A percentile compares a stretch with the other conserved stretches of the same genome.
Evolutionary conservation across 2,329 filamentous ascomycete genomes (phyloP).

Genomic region (Thelonectria blattea): DNA sequence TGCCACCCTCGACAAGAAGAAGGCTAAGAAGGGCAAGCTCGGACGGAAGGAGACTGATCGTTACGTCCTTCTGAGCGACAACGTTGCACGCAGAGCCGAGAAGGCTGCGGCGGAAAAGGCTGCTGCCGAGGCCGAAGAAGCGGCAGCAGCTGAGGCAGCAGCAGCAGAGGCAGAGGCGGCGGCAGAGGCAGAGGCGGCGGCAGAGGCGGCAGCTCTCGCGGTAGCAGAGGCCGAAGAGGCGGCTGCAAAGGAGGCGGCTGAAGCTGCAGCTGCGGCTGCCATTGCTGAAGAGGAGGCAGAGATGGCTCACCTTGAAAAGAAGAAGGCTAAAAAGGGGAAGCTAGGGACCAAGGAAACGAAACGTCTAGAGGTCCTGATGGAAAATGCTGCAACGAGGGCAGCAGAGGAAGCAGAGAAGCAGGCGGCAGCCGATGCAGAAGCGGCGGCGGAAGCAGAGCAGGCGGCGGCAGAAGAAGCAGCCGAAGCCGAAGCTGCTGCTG

Average conservation of each 20-base stretch:
- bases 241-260: slow-evolving; percentile 13
- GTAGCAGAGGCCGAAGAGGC: slow-evolving; percentile 35
- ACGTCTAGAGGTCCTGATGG: slow-evolving; percentile 23
- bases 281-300: slow-evolving; percentile 30
- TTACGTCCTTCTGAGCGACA: slow-evolving; percentile 25
- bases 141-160: slow-evolving; percentile 39
- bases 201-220: slow-evolving; percentile 20
- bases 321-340: slow-evolving; percentile 33
- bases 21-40: slow-evolving; percentile 28
- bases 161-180: slow-evolving; percentile 37
- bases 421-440: slow-evolving; percentile 37
- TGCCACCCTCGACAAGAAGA: slow-evolving; percentile 26
- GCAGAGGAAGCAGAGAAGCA: slow-evolving; percentile 41
- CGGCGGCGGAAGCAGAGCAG: slow-evolving; percentile 42
- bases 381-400: slow-evolving; percentile 31
- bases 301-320: slow-evolving; percentile 27
- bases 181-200: slow-evolving; percentile 27
- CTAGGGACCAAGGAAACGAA: slow-evolving; percentile 33
- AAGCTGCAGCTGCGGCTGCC: slow-evolving; percentile 12
- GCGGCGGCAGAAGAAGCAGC: slow-evolving; percentile 35
- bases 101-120: slow-evolving; percentile 21
- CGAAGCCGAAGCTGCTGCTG: slow-evolving; percentile 31
- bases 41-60: slow-evolving; percentile 31
- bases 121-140: slow-evolving; percentile 24
- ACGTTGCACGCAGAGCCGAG: slow-evolving; percentile 20